These are phyloP conservation scores for Phytophthora tubulina DNA, from an alignment of 352 stramenopile genomes.

Conservation along the genomic window DNA sequence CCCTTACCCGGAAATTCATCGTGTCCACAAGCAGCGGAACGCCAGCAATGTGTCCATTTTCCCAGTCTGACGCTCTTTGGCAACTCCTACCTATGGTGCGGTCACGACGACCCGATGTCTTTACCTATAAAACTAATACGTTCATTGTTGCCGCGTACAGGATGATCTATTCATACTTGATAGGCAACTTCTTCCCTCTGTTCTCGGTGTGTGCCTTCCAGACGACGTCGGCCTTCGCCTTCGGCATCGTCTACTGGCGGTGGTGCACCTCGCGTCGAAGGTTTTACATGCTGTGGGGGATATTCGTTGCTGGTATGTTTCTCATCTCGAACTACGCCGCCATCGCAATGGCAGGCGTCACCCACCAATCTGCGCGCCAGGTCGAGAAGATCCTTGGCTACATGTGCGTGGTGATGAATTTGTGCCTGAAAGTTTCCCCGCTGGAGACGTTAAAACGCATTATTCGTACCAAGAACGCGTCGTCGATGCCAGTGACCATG, in stretches of 20 bases:
- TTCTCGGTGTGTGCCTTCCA: constrained; percentile 34
- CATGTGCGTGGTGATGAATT: constrained; percentile 37
- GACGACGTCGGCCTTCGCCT: constrained; percentile 28
- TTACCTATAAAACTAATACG: too few relatives aligned
- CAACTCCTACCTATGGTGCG: constrained; percentile 36
- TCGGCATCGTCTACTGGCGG: constrained; percentile 25
- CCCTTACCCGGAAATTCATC: constrained; percentile 33
- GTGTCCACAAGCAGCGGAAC: constrained; percentile 29
- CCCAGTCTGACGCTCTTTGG: constrained; percentile 35
- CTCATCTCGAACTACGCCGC: constrained; percentile 36
- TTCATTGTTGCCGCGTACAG: not conserved
- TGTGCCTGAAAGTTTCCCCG: constrained; percentile 36
- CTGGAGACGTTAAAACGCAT: constrained; percentile 41
- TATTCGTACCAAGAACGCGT: constrained; percentile 41
- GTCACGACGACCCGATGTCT: not conserved
- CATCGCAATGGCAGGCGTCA: constrained; percentile 29
- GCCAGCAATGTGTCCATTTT: constrained; percentile 34
- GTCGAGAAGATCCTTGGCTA: constrained; percentile 35
- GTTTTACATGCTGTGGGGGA: constrained; percentile 33
- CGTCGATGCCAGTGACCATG: constrained; percentile 42
- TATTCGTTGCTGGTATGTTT: constrained; percentile 6
- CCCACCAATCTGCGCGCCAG: constrained; percentile 38
- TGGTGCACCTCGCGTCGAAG: constrained; percentile 24
- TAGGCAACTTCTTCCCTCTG: constrained; percentile 41
- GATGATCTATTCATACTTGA: constrained; percentile 41